Percentiles rank a stretch among this genome's conserved stretches.
These are phyloP conservation scores for Aureobasidium sp. DNA, from an alignment of 2,329 filamentous ascomycete species.

Conservation along the genomic window DNA sequence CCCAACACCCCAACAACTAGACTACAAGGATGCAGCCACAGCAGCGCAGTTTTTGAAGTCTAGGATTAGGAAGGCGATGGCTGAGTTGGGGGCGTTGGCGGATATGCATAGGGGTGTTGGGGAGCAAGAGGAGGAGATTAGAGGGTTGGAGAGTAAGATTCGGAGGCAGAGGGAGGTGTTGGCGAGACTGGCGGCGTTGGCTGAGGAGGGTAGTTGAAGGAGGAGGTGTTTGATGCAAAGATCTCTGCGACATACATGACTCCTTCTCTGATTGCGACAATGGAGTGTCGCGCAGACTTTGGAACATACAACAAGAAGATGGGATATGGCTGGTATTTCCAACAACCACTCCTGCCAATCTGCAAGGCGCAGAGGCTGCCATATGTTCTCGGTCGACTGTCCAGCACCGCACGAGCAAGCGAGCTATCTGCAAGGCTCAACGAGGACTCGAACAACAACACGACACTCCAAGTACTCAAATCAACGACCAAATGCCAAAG, in stretches of 20 bases:
- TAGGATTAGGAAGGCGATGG: conserved; percentile 66
- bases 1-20: conserved; percentile 30
- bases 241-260: background rate
- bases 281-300: background rate
- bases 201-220: conserved; percentile 28
- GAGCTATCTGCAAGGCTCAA: background rate
- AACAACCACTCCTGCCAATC: background rate
- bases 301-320: no score
- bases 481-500: background rate
- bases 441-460: background rate
- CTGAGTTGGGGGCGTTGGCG: conserved; percentile 57
- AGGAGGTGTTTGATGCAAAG: background rate
- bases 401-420: background rate
- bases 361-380: background rate
- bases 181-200: conserved; percentile 36
- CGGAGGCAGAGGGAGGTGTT: conserved; percentile 55
- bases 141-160: conserved; percentile 58
- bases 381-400: background rate
- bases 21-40: conserved; percentile 69
- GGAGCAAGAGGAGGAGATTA: conserved; percentile 67
- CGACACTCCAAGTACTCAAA: background rate
- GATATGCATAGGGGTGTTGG: conserved; percentile 61
- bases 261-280: background rate
- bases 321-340: background rate
- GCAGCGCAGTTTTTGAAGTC: conserved; percentile 70